These are phyloP conservation scores for button mushroom (Agaricus bisporus) DNA, from an alignment of 768 basidiomycete species.

Conservation along the genomic window DNA sequence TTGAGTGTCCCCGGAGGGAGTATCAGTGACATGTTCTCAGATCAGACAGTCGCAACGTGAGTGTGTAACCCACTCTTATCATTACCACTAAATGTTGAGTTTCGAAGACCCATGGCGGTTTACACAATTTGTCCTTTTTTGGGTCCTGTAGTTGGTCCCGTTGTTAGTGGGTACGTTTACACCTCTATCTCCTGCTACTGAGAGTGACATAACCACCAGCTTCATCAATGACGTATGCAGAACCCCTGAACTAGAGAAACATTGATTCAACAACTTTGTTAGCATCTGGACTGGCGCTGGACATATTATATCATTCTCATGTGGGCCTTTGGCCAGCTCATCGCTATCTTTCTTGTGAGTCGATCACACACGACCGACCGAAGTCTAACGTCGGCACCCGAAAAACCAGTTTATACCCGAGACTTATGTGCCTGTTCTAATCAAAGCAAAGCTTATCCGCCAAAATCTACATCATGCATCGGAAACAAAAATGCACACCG, in stretches of 20 bases:
- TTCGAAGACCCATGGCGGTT: slow-evolving; percentile 42
- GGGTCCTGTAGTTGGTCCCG: slow-evolving; percentile 47
- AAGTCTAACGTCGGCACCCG: no score
- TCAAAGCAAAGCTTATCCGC: slow-evolving; percentile 54
- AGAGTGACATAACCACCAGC: slow-evolving; percentile 18
- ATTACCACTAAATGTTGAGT: neutral
- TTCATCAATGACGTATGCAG: slow-evolving; percentile 60
- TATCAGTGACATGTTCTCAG: slow-evolving; percentile 49
- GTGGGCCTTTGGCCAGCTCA: slow-evolving; percentile 55
- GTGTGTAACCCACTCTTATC: slow-evolving; percentile 16
- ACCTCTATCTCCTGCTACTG: neutral
- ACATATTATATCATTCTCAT: slow-evolving; percentile 67
- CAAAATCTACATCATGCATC: slow-evolving; percentile 28
- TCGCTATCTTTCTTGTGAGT: slow-evolving; percentile 47
- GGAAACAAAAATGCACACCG: slow-evolving; percentile 10
- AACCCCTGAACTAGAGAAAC: slow-evolving; percentile 4
- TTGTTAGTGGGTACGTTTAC: slow-evolving; percentile 47
- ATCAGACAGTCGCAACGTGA: slow-evolving; percentile 54
- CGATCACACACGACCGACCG: neutral
- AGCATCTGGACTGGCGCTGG: slow-evolving; percentile 69
- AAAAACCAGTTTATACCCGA: slow-evolving; percentile 56
- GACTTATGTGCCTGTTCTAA: slow-evolving; percentile 59
- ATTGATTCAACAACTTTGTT: neutral
- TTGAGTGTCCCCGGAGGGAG: slow-evolving; percentile 53
- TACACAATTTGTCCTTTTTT: slow-evolving; percentile 52